Conservation (phyloP, 2,329 filamentous ascomycete genomes). For the Gnomoniopsis smithogilvyi region DNA sequence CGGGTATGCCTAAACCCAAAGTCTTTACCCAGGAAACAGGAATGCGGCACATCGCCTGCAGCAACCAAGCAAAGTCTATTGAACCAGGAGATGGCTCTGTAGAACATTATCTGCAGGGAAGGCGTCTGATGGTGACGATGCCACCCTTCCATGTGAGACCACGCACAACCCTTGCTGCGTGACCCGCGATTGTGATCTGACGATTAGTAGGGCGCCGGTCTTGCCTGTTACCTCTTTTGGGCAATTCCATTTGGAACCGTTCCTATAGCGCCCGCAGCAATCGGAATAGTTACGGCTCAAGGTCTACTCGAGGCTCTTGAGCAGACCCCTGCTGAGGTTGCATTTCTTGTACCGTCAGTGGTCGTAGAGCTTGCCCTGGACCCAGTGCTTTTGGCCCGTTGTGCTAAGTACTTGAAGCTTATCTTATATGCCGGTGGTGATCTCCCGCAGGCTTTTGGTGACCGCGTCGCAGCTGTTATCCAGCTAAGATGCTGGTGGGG, state of each 20-base stretch:
- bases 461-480: background rate
- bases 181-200: background rate
- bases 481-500: conserved; percentile 11
- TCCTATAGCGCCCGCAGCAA: conserved; percentile 22
- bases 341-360: conserved; percentile 31
- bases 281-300: conserved; percentile 25
- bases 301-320: conserved; percentile 27
- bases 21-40: conserved; percentile 26
- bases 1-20: conserved; percentile 29
- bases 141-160: conserved; percentile 34
- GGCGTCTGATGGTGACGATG: conserved; percentile 29
- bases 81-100: conserved; percentile 21
- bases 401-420: background rate
- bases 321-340: conserved; percentile 27
- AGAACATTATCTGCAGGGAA: conserved; percentile 26
- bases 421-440: conserved; percentile 12
- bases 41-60: conserved; percentile 19
- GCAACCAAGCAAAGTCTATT: too few species aligned
- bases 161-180: too few species aligned
- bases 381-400: background rate
- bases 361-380: conserved; percentile 28
- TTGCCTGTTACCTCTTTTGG: conserved; percentile 22
- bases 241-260: conserved; percentile 26
- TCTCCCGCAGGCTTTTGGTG: conserved; percentile 5
- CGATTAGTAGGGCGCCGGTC: conserved; percentile 25